Evolutionary conservation across 345 rosid species (phyloP), one percentile per base, ranked within the genome.

Genomic region (Syzygium aqueum): DNA sequence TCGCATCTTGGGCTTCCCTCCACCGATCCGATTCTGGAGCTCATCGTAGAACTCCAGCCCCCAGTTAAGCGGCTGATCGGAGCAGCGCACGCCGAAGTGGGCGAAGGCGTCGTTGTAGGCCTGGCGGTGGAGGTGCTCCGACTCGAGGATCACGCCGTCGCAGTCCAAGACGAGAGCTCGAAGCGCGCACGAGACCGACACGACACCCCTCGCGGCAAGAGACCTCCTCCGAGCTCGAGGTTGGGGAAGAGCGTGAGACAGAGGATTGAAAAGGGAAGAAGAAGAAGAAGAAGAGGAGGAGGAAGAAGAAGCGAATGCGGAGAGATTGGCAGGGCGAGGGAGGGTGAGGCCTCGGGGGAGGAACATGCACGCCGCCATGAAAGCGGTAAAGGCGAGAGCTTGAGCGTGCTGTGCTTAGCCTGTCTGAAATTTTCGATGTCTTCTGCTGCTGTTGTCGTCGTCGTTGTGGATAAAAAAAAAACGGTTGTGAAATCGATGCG

Each of bases 1-100:
- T 92, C 99, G 89, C 99, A 97, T 97, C 91, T 97, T 97, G 14
- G 99, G 99, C 89, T 96, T 97, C 52, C 99, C 99, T 53, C 99
- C 98, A 8, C 99, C 98, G 50, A 97, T 92, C 23, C 21, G 91
- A 65, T 97, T 97, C 92, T 97, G 99, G 87, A 97, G 94, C 89
- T 84, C 93, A 67, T 97, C 99, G 87, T 97, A 97, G 90, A 96
- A 97, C 4, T 94, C 96, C 2, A 89, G 67, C 46, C 87, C 92
- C 99, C 99, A 97, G 82, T 92, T 67, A 86, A 97, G 96, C 49
- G 97, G 87, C 57, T 86, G 77, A 6, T 94, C 89, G 88, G 94
- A 88, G 88, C 96, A 93, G 25, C 94, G 91, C 73, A 97, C 99
- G 87, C 92, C 92, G 91, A 97, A 97, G 89, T 95, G 92, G 85